These are phyloP conservation scores for Alternaria gansuensis DNA, from an alignment of 2,329 filamentous ascomycete genomes.

Conservation along the genomic window DNA sequence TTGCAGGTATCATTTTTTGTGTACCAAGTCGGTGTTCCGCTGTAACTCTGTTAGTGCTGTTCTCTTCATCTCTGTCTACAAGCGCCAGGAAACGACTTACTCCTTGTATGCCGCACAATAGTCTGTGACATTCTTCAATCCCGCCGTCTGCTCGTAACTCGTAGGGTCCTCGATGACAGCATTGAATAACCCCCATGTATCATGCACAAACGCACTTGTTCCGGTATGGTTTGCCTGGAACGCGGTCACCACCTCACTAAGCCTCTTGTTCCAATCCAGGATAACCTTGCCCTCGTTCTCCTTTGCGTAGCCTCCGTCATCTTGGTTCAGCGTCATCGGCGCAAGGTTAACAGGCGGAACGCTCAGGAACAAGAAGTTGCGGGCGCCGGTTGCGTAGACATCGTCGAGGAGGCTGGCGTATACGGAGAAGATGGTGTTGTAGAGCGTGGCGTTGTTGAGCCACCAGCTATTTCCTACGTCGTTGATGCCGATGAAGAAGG, in stretches of 20 bases:
- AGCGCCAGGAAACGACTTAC: constrained; percentile 33
- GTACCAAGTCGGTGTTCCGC: constrained; percentile 53
- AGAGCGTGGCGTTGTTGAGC: constrained; percentile 47
- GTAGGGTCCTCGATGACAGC: constrained; percentile 63
- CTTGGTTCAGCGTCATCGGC: constrained; percentile 56
- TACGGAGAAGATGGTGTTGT: constrained; percentile 49
- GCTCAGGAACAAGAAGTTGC: constrained; percentile 61
- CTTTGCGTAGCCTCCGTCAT: constrained; percentile 48
- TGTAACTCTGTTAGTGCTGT: constrained; percentile 22
- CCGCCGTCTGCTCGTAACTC: constrained; percentile 60
- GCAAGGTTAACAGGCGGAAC: constrained; percentile 62
- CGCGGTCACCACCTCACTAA: constrained; percentile 55
- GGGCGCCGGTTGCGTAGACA: constrained; percentile 57
- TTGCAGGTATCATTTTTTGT: constrained; percentile 58
- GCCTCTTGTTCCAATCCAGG: constrained; percentile 61
- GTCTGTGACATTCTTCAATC: constrained; percentile 64
- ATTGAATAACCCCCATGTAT: constrained; percentile 62
- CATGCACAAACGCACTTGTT: constrained; percentile 61
- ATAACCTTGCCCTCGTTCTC: constrained; percentile 57
- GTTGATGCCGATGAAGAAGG: constrained; percentile 66
- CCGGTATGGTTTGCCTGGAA: constrained; percentile 52
- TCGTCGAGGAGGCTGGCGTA: constrained; percentile 52
- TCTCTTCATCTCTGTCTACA: neutral
- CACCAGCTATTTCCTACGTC: constrained; percentile 63
- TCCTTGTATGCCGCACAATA: constrained; percentile 66